Conservation (phyloP, 2,329 filamentous ascomycete species). For the Fulvia fulva region DNA sequence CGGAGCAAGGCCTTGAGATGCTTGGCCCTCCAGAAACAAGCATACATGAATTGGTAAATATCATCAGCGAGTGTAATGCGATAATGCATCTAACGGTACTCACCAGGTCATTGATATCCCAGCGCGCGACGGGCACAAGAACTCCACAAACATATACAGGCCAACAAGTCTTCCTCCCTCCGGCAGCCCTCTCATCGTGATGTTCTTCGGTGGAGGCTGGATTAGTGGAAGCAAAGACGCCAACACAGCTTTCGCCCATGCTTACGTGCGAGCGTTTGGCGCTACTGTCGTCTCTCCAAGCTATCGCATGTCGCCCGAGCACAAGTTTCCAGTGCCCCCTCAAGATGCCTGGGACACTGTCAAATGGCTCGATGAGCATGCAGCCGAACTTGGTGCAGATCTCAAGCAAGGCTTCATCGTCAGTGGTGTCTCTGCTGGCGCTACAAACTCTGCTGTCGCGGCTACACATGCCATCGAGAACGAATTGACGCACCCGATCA, state of each 20-base stretch:
- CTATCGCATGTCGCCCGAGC: conserved; percentile 45
- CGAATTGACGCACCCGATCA: conserved; percentile 40
- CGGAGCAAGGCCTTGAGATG: neutral
- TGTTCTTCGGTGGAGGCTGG: conserved; percentile 26
- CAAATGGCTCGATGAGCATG: conserved; percentile 31
- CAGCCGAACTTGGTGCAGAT: conserved; percentile 34
- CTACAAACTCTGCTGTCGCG: conserved; percentile 37
- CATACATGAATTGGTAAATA: conserved; percentile 5
- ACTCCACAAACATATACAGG: conserved; percentile 32
- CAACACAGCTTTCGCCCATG: conserved; percentile 16
- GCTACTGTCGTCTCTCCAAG: conserved; percentile 4
- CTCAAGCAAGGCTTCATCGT: conserved; percentile 44
- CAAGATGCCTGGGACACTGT: conserved; percentile 46
- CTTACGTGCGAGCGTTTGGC: conserved; percentile 7
- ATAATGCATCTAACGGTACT: too few relatives aligned
- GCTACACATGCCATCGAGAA: conserved; percentile 41
- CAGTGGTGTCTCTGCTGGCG: conserved; percentile 45
- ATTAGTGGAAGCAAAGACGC: conserved; percentile 20
- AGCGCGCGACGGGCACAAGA: conserved; percentile 34
- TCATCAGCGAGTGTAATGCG: too few relatives aligned
- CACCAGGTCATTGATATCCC: conserved; percentile 22
- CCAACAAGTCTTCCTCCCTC: conserved; percentile 18
- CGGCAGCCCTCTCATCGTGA: conserved; percentile 23
- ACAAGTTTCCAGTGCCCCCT: conserved; percentile 43
- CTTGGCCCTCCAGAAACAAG: conserved; percentile 5